Evolutionary conservation across 495 filamentous ascomycete species (phyloP), one percentile per base, ranked within the genome.

Genomic region (Xylaria curta): DNA sequence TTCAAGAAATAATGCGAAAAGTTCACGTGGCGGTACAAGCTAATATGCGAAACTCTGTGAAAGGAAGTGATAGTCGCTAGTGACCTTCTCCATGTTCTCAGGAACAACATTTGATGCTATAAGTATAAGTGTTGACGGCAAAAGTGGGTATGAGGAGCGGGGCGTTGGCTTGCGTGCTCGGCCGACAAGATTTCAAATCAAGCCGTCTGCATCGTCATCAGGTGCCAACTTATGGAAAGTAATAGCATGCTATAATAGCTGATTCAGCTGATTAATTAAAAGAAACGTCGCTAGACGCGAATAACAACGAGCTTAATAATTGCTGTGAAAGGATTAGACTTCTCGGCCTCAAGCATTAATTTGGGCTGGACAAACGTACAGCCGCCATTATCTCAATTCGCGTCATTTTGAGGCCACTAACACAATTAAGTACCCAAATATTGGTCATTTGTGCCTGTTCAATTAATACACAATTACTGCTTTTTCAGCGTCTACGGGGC

Each of bases 191-290:
- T 63, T 63, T 63, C 36, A 63, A 63, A 63, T 63, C 60, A 63
- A 44, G 36, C 36, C 10, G 26, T 56, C 26, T 31, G 26, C 24
- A 31, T 28, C 28, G 53, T 56, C 53, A 56, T 56, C 26, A 56
- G 53, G 53, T 56, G 53, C 53, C 53, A 56, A 31, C 26, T 13
- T 26, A 26, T 38, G 36, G 28, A 38, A 38, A 38, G 36, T 38
- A 38, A 21, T 4, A 38, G 28, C 33, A 59, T 33, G 7, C 24
- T 56, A 10, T 17, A 31, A 56, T 56, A 6, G 62, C 62, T 65
- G 62, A 64, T 64, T 64, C 46, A 64, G 61, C 61, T 64, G 61
- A 65, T 60, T 60, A 60, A 60, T 60, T 56, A 2, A 0, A 13
- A 44, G 0, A 3, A 7, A 4, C 31, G 3, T 63, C 1, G 36